Base-by-base conservation (phyloP, 306 rosid genomes). In the Casuarina cunninghamiana region DNA sequence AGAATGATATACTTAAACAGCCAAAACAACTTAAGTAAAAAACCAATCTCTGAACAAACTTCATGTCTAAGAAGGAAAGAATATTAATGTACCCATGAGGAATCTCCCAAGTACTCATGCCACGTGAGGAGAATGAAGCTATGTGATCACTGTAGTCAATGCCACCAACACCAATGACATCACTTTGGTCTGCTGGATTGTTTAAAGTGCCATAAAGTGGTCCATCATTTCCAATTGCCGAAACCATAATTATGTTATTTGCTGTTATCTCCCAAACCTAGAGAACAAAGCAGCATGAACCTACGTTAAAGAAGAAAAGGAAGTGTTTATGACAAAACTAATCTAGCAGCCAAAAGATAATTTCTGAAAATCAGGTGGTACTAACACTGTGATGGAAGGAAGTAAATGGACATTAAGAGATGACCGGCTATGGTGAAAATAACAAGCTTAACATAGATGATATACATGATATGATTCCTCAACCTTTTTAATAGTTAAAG, bases 21-120 rank as follows among this genome's bases (percentile, higher is more conserved):
- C 11, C 37, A n/a, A 19, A 11, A 38, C 44, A 45, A 43, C 32
- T 26, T 26, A 26, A 72, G 11, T 19, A 42, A 15, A 6, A 44
- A 1, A 19, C 12, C n/a, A 71, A 8, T 62, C 10, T 49, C 11
- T 5, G 10, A 9, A 54, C 2, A 26, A 15, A 48, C 19, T 45
- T 51, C 43, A 51, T 50, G 15, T 48, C 51, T 57, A 72, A 0
- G 16, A 58, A 55, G 26, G 42, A 54, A 69, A 50, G 7, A 35
- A 73, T 48, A n/a, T 58, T 77, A 75, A 11, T 45, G 53, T 91
- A 93, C 97, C 99, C 99, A 71, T 95, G 97, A 60, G 99, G 99
- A 77, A 95, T 88, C 87, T 95, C 99, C 99, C 99, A 95, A 17
- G 97, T 95, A 84, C 97, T 95, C 99, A 95, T 95, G 75, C 97